These are phyloP conservation scores for Corchorus olitorius DNA, from an alignment of 345 rosid species.

Conservation along the genomic window DNA sequence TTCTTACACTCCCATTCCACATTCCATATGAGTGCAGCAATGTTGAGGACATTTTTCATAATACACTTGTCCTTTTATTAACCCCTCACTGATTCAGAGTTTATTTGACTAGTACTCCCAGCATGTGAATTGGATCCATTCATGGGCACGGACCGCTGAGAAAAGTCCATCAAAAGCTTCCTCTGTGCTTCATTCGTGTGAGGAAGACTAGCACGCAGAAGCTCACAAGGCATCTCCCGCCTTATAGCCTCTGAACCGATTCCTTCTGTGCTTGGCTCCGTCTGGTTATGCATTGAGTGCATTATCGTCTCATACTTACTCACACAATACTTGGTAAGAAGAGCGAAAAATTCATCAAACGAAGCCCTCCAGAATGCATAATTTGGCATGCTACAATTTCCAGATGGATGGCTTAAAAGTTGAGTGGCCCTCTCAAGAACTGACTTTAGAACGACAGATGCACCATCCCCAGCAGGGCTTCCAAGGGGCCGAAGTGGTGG, in stretches of 20 bases:
- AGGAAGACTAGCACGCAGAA: slow-evolving; percentile 87
- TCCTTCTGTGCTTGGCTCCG: slow-evolving; percentile 46
- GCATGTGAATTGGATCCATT: slow-evolving; percentile 38
- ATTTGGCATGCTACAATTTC: slow-evolving; percentile 50
- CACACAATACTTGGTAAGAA: slow-evolving; percentile 89
- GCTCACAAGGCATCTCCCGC: slow-evolving; percentile 96
- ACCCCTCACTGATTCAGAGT: slow-evolving; percentile 70
- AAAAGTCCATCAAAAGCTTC: slow-evolving; percentile 69
- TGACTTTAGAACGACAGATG: slow-evolving; percentile 67
- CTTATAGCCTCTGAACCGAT: slow-evolving; percentile 71
- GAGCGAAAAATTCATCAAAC: slow-evolving; percentile 80
- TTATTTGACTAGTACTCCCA: slow-evolving; percentile 48
- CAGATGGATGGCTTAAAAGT: slow-evolving; percentile 53
- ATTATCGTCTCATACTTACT: slow-evolving; percentile 80
- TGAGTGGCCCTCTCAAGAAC: slow-evolving; percentile 90
- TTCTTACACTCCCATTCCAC: not conserved
- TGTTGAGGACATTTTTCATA: not conserved
- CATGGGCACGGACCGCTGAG: slow-evolving; percentile 54
- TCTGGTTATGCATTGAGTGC: slow-evolving; percentile 55
- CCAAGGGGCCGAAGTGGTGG: slow-evolving; percentile 97
- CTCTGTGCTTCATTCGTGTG: slow-evolving; percentile 83
- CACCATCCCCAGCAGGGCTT: slow-evolving; percentile 87
- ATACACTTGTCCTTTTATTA: slow-evolving; percentile 24
- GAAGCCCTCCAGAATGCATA: slow-evolving; percentile 93
- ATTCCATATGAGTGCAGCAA: not conserved